Conservation (phyloP, 2,329 filamentous ascomycete genomes). For the Juglanconis oblonga region DNA sequence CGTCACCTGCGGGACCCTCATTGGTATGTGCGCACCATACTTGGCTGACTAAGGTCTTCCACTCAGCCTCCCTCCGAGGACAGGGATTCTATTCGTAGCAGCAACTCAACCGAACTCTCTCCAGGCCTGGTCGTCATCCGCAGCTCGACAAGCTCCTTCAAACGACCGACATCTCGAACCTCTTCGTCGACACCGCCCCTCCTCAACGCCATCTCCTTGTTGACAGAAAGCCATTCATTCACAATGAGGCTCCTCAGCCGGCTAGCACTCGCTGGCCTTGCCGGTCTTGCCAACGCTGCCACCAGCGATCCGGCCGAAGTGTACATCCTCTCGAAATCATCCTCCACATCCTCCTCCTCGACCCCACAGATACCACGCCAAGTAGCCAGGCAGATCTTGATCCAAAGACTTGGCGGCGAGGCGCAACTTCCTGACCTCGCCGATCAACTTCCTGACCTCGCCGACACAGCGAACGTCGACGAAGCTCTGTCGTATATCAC, state of each 20-base stretch:
- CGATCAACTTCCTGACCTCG: conserved; percentile 48
- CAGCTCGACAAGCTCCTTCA: conserved; percentile 11
- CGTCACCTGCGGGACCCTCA: not conserved
- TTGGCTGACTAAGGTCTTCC: not conserved
- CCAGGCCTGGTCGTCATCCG: conserved; percentile 10
- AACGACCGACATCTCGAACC: not conserved
- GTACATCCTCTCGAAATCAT: conserved; percentile 46
- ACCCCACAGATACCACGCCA: conserved; percentile 47
- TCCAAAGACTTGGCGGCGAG: conserved; percentile 51
- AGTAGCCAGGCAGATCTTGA: conserved; percentile 56
- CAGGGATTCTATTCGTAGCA: not conserved
- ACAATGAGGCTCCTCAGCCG: conserved; percentile 30
- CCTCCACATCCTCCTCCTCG: conserved; percentile 26
- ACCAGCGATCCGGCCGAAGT: conserved; percentile 45
- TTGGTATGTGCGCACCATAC: not conserved
- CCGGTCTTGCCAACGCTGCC: conserved; percentile 31
- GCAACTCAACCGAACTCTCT: not conserved
- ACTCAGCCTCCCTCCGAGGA: not conserved
- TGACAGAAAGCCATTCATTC: not conserved
- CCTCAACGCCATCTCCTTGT: not conserved
- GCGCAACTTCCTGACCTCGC: conserved; percentile 46
- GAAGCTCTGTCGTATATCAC: conserved; percentile 56
- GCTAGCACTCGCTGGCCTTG: conserved; percentile 29
- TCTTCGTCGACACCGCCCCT: not conserved
- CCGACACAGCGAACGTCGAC: conserved; percentile 43